Percentiles rank a stretch among this genome's conserved stretches.
These are phyloP conservation scores for Rostrohypoxylon terebratum DNA, from an alignment of 495 filamentous ascomycete genomes.

Conservation along the genomic window DNA sequence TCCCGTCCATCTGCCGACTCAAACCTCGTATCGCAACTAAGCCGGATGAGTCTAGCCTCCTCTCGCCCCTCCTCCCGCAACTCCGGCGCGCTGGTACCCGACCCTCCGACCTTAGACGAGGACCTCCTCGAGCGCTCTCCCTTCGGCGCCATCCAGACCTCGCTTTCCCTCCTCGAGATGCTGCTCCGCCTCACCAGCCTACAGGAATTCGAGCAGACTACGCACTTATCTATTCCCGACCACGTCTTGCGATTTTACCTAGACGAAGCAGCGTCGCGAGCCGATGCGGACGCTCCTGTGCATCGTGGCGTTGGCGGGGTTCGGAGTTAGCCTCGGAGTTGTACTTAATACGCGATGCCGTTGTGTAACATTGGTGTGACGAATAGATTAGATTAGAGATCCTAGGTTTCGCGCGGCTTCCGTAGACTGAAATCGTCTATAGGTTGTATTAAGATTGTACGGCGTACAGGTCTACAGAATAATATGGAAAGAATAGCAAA, in stretches of 20 bases:
- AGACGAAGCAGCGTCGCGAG: conserved; percentile 71
- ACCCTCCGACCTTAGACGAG: conserved; percentile 16
- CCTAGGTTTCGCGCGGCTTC: background rate
- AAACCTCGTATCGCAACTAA: conserved; percentile 56
- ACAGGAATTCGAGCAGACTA: conserved; percentile 96
- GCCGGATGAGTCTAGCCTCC: conserved; percentile 53
- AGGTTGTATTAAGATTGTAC: background rate
- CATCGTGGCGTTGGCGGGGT: conserved; percentile 19
- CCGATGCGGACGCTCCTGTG: conserved; percentile 26
- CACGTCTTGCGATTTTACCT: conserved; percentile 96
- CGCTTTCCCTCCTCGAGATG: conserved; percentile 93
- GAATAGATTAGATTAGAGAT: background rate
- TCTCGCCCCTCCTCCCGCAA: conserved; percentile 39
- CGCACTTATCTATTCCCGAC: conserved; percentile 93
- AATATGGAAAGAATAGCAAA: background rate
- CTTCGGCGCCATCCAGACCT: conserved; percentile 73
- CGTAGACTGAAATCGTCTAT: background rate
- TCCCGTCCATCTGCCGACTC: conserved; percentile 52
- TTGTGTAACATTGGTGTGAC: background rate
- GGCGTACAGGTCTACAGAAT: too few relatives aligned
- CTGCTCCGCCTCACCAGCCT: conserved; percentile 90
- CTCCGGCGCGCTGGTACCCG: conserved; percentile 19
- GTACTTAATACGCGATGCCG: background rate
- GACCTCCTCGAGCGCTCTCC: conserved; percentile 51
- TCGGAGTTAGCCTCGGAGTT: background rate